phyloP scores from a whole-genome alignment of 176 grass and related monocot species.

The Panicum miliaceum region DNA sequence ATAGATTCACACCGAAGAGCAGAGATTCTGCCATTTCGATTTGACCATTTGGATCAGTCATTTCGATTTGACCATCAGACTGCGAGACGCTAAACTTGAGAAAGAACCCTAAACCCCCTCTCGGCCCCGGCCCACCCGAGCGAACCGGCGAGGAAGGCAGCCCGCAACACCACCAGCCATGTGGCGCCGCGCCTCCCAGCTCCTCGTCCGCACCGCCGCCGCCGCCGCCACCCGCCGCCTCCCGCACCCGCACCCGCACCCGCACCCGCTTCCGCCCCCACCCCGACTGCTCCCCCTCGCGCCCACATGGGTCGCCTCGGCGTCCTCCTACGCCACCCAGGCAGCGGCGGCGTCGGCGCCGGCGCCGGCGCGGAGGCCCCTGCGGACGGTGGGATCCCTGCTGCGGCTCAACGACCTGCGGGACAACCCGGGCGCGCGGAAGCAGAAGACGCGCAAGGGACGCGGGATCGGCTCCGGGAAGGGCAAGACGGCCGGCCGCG shows the following conservation, averaged over 20 bases:
- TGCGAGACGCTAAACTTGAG: background rate
- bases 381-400: conserved; percentile 50
- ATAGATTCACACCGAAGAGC: no score
- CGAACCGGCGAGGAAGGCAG: background rate
- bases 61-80: background rate
- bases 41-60: no score
- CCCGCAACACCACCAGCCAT: conserved; percentile 42
- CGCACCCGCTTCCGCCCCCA: background rate
- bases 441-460: conserved; percentile 96
- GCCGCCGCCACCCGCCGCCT: background rate
- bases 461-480: conserved; percentile 93
- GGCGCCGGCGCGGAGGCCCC: conserved; percentile 1
- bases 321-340: conserved; percentile 23
- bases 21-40: background rate
- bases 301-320: background rate
- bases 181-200: conserved; percentile 65
- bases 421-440: conserved; percentile 67
- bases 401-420: conserved; percentile 84
- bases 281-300: background rate
- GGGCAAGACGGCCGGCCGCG: conserved; percentile 89
- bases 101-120: conserved; percentile 27
- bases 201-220: conserved; percentile 41
- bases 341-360: conserved; percentile 22
- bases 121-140: background rate
- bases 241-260: background rate